Conservation (phyloP, 306 rosid species). For the Sicyos edulis region DNA sequence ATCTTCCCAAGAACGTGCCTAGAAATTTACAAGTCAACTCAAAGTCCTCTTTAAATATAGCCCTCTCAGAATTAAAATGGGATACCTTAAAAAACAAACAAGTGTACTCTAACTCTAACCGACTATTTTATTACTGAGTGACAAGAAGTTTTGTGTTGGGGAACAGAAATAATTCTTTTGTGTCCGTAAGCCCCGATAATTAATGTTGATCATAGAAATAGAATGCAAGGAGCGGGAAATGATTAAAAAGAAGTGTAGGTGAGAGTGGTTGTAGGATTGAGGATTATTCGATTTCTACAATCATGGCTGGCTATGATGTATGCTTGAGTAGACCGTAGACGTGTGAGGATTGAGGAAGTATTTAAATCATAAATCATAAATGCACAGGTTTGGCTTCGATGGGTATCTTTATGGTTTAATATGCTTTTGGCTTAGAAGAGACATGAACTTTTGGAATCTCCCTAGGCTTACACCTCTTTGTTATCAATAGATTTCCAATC, state of each 20-base stretch:
- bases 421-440: background rate
- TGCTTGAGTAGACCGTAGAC: too few relatives aligned
- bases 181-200: background rate
- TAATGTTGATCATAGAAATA: background rate
- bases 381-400: background rate
- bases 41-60: background rate
- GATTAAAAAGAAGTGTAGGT: background rate
- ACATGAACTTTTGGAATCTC: background rate
- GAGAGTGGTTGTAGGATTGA: background rate
- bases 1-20: background rate
- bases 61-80: background rate
- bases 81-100: background rate
- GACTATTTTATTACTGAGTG: background rate
- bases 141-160: background rate
- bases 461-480: background rate
- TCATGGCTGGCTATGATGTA: background rate
- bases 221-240: background rate
- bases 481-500: background rate
- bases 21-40: background rate
- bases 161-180: background rate
- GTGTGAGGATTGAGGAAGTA: background rate
- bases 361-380: too few relatives aligned
- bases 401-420: background rate
- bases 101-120: background rate
- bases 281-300: background rate